These are phyloP conservation scores for Diaporthe sp. DNA, from an alignment of 2,329 filamentous ascomycete genomes.

Conservation along the genomic window DNA sequence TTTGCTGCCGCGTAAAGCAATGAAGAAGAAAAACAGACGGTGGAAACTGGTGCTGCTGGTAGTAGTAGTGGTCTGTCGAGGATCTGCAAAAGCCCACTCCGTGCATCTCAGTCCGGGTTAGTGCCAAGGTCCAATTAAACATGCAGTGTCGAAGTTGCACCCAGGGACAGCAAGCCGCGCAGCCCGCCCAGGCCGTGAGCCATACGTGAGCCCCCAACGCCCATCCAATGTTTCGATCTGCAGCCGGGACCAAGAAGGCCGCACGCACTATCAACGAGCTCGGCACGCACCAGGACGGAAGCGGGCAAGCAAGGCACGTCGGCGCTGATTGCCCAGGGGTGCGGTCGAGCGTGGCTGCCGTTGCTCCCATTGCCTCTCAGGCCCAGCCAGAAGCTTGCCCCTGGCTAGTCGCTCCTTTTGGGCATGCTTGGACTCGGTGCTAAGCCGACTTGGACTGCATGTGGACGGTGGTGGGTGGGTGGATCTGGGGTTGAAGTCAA, in stretches of 20 bases:
- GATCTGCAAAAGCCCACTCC: slow-evolving; percentile 25
- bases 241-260: slow-evolving; percentile 1
- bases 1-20: background rate
- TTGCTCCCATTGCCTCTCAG: too few relatives aligned
- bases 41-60: background rate
- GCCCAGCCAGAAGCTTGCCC: slow-evolving; percentile 24
- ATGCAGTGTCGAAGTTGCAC: slow-evolving; percentile 24
- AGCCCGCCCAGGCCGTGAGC: slow-evolving; percentile 6
- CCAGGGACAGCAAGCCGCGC: slow-evolving; percentile 3
- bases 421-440: slow-evolving; percentile 1
- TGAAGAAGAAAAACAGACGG: background rate
- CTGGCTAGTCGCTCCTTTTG: slow-evolving; percentile 30
- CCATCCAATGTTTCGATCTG: slow-evolving; percentile 16
- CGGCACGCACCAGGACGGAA: slow-evolving; percentile 21
- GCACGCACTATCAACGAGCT: slow-evolving; percentile 21
- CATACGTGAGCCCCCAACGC: slow-evolving; percentile 6
- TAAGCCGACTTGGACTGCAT: slow-evolving; percentile 5
- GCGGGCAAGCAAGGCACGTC: slow-evolving; percentile 16
- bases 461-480: slow-evolving; percentile 14
- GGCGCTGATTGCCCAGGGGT: slow-evolving; percentile 17
- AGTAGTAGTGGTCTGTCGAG: slow-evolving; percentile 7
- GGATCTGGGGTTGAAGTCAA: slow-evolving; percentile 30
- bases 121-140: slow-evolving; percentile 30
- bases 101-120: slow-evolving; percentile 2
- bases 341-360: background rate